Base-by-base conservation (phyloP, 1,139 yeast species). In the Magnusiomyces ingens region DNA sequence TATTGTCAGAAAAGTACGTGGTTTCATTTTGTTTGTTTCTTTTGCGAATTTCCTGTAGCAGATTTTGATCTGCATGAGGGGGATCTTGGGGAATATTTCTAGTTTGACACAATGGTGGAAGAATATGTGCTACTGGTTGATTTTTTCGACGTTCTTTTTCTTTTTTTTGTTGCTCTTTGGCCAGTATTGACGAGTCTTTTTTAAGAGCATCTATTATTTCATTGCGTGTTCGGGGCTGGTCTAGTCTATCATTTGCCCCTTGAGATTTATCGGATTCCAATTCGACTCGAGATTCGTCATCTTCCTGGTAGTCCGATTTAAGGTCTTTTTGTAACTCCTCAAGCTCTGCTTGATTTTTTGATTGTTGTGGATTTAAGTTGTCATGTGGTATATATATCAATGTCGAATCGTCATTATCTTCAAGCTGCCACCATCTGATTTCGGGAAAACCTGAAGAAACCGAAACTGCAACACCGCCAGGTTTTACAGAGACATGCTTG, bases 361-460 rank as follows among this genome's bases (percentile, higher is more conserved):
- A 15, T 15, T 6, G n/a, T 46, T 19, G 44, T 37, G 38, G 12
- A 29, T 22, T 22, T 26, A 21, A n/a, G 42, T 17, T 40, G n/a
- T 13, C 29, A 29, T 3, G 44, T 22, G 42, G 44, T 13, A 37
- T 17, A 29, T 21, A 15, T 18, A 40, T n/a, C 8, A 19, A 17
- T 19, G 32, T 45, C 2, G 47, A 22, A 2, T 36, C 18, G 22
- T 50, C 41, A 2, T 35, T 21, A 2, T 41, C 42, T 22, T 26
- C 40, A 11, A 50, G 37, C 2, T 58, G 58, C 62, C 62, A 59
- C 56, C 61, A 55, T 11, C 58, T 52, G 36, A 58, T 52, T 49
- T 58, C 62, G n/a, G 46, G 51, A 17, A 54, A 55, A 13, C 53
- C 49, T 6, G 54, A 43, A 19, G 60, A 55, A 4, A 59, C 59